These are phyloP conservation scores for Tricholomella constricta DNA, from an alignment of 768 basidiomycete species.

Conservation along the genomic window DNA sequence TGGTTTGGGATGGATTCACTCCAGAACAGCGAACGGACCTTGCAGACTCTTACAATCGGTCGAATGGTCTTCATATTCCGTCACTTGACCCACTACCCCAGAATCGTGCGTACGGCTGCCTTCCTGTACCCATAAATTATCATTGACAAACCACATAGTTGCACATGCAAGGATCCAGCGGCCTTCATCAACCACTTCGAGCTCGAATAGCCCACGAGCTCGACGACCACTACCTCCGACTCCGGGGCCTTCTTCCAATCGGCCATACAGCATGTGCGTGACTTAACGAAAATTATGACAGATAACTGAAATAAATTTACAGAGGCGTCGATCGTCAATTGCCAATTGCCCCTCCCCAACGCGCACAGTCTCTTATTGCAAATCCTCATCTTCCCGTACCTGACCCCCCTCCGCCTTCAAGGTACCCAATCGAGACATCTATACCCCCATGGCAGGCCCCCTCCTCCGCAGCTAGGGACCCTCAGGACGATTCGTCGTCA, in stretches of 20 bases:
- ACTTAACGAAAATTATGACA: neutral
- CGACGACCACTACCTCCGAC: conserved; percentile 28
- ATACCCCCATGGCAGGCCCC: conserved; percentile 9
- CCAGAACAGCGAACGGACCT: conserved; percentile 25
- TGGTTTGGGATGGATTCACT: conserved; percentile 56
- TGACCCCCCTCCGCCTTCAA: neutral
- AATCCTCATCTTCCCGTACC: neutral
- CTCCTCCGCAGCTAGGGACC: neutral
- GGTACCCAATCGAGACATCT: neutral
- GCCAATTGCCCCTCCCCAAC: conserved; percentile 2
- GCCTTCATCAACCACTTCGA: conserved; percentile 16
- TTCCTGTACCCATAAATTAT: neutral
- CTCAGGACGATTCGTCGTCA: conserved; percentile 17
- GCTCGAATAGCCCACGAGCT: conserved; percentile 14
- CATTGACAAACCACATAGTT: neutral
- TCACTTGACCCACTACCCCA: conserved; percentile 4
- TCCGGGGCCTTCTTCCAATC: conserved; percentile 16
- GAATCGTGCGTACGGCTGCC: conserved; percentile 10
- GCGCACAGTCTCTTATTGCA: conserved; percentile 8
- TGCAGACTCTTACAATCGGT: neutral
- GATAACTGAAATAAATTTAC: neutral
- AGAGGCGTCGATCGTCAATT: conserved; percentile 10
- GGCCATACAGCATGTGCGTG: conserved; percentile 18
- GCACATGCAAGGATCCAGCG: conserved; percentile 14
- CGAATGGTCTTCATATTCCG: neutral